phyloP scores from a whole-genome alignment of 176 grass and related monocot species.

The Oryza australiensis region DNA sequence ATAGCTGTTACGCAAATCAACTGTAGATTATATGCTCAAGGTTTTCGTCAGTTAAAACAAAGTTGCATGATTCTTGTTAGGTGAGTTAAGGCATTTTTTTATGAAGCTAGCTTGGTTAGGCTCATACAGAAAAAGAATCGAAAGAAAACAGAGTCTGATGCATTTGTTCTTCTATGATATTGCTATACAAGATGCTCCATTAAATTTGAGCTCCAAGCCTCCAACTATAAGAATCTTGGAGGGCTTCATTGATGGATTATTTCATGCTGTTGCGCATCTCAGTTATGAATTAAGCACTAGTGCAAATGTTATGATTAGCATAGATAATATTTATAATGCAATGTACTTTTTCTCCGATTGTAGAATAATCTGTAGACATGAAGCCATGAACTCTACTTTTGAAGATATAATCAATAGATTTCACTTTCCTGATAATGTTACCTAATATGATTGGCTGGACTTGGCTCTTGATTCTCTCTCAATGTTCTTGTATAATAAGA shows the following conservation, averaged over 20 bases:
- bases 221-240: constrained; percentile 30
- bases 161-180: not conserved
- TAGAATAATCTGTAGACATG: constrained; percentile 43
- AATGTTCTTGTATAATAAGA: constrained; percentile 18
- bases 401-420: constrained; percentile 35
- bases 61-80: not conserved
- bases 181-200: constrained; percentile 35
- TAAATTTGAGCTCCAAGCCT: constrained; percentile 16
- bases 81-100: not conserved
- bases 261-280: constrained; percentile 27
- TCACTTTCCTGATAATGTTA: constrained; percentile 39
- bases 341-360: not conserved
- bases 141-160: not conserved
- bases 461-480: constrained; percentile 32
- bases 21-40: not conserved
- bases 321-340: constrained; percentile 14
- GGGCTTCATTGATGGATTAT: constrained; percentile 22
- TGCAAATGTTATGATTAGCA: constrained; percentile 26
- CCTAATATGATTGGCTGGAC: constrained; percentile 38
- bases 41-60: not conserved
- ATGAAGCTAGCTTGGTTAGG: not conserved
- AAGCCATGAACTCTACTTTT: constrained; percentile 31
- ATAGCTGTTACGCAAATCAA: not conserved
- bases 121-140: not conserved
- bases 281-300: constrained; percentile 32